These are phyloP conservation scores for Orbilia brochopaga DNA, from an alignment of 2,329 filamentous ascomycete species.

Conservation along the genomic window DNA sequence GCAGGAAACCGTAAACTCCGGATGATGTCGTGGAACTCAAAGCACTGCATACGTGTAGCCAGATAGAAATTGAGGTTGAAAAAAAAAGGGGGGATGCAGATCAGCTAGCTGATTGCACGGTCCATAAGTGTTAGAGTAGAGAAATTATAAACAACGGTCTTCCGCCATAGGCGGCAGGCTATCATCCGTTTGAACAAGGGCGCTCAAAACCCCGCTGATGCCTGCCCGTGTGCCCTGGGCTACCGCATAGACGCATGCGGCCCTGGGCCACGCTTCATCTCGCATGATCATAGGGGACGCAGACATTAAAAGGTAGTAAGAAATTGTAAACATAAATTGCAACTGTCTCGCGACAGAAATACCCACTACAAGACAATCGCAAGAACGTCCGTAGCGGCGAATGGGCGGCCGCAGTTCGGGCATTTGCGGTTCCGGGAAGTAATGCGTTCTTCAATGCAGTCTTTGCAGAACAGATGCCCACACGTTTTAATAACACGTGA, in stretches of 20 bases:
- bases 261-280: not conserved
- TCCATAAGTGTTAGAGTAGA: not conserved
- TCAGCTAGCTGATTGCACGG: not conserved
- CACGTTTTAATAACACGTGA: constrained; percentile 92
- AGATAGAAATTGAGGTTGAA: not conserved
- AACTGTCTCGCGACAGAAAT: not conserved
- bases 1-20: constrained; percentile 3
- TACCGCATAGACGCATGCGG: not conserved
- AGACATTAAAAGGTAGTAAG: not conserved
- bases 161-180: not conserved
- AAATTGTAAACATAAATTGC: not conserved
- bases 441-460: constrained; percentile 87
- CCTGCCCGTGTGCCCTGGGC: not conserved
- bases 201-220: not conserved
- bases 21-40: constrained; percentile 5
- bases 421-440: constrained; percentile 92
- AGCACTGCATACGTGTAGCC: not conserved
- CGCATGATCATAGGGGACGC: not conserved
- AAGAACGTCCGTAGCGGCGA: constrained; percentile 91
- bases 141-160: constrained; percentile 3
- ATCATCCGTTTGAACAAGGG: not conserved
- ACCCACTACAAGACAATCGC: constrained; percentile 55
- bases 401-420: constrained; percentile 88
- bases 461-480: constrained; percentile 90
- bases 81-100: not conserved